These are phyloP conservation scores for Fusarium sp. DNA, from an alignment of 2,329 filamentous ascomycete species.

Conservation along the genomic window DNA sequence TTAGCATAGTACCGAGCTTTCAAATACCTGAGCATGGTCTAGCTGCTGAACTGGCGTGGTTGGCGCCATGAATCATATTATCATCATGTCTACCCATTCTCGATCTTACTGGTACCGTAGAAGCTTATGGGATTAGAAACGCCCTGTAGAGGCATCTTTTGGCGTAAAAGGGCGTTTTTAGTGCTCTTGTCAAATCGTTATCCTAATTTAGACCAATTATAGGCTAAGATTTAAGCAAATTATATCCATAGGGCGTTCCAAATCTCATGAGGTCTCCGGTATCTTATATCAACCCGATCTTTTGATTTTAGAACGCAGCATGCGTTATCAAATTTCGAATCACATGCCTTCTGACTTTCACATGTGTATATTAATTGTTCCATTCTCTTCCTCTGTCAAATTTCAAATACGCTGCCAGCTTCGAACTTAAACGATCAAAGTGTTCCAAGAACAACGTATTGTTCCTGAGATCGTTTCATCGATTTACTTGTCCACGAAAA, in stretches of 20 bases:
- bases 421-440: not conserved
- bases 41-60: not conserved
- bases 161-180: too few relatives aligned
- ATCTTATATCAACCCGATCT: not conserved
- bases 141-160: too few relatives aligned
- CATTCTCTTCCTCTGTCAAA: not conserved
- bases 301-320: not conserved
- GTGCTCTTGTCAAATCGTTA: too few relatives aligned
- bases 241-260: too few relatives aligned
- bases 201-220: too few relatives aligned
- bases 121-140: too few relatives aligned
- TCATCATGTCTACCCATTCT: not conserved
- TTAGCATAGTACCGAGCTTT: not conserved
- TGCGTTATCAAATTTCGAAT: not conserved
- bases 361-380: not conserved
- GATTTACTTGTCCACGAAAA: not conserved
- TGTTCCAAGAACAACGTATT: not conserved
- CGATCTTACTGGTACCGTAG: not conserved
- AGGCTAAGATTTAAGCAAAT: too few relatives aligned
- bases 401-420: not conserved
- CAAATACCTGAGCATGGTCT: not conserved
- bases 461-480: not conserved
- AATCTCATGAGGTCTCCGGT: not conserved
- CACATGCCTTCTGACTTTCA: not conserved
- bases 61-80: not conserved